Percentiles rank a stretch among this genome's conserved stretches.
Conservation (phyloP, 129 eudicot genomes). For the Tagetes erecta region DNA sequence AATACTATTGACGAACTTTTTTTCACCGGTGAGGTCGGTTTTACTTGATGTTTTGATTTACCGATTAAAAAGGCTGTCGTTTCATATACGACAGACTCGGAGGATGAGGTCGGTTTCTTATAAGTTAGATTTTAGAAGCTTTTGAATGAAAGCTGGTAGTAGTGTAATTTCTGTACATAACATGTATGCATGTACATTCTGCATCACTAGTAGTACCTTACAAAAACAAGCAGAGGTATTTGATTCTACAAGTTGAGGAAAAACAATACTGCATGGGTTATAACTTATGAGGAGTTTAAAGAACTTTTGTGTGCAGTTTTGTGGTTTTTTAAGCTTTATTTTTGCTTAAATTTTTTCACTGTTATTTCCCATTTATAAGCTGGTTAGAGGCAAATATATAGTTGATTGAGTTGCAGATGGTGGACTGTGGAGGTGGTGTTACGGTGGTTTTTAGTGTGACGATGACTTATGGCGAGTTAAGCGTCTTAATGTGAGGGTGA, state of each 20-base stretch:
- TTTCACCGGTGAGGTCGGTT: constrained; percentile 8
- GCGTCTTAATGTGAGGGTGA: too few relatives aligned
- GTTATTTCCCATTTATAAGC: not conserved
- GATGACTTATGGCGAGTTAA: too few relatives aligned
- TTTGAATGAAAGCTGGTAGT: constrained; percentile 19
- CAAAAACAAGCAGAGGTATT: not conserved
- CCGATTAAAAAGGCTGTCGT: constrained; percentile 15
- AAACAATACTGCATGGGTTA: not conserved
- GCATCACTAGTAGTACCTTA: constrained; percentile 15
- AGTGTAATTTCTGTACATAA: constrained; percentile 1
- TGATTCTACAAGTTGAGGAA: not conserved
- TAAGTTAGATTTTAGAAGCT: constrained; percentile 36
- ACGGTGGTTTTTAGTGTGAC: not conserved
- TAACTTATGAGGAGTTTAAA: not conserved
- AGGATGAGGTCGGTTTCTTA: too few relatives aligned
- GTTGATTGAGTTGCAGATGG: not conserved
- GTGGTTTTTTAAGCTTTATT: not conserved
- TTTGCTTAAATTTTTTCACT: not conserved
- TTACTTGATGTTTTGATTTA: constrained; percentile 20
- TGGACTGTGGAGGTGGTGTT: not conserved
- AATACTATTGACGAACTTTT: constrained; percentile 8
- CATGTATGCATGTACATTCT: constrained; percentile 14
- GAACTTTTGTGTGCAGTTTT: not conserved
- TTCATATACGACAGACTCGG: not conserved
- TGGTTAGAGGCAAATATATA: not conserved